Evolutionary conservation across 371 early-diverging fungal species (phyloP).

Genomic region (Mucor circinelloides): DNA sequence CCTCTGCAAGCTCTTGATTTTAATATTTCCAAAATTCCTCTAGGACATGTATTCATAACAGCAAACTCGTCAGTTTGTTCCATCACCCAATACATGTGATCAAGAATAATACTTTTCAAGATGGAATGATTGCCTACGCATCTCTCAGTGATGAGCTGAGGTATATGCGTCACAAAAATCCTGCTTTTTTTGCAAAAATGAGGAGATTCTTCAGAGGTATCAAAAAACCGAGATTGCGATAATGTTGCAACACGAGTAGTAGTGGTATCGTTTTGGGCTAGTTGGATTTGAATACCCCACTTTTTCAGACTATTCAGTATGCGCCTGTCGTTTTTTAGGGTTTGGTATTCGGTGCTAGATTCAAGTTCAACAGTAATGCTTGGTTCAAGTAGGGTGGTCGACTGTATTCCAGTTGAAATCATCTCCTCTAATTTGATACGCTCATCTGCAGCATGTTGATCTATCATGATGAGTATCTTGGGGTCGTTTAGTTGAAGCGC

Average conservation of each 20-base stretch:
- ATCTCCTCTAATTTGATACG: slow-evolving; percentile 67
- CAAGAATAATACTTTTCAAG: slow-evolving; percentile 53
- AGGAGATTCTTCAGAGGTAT: slow-evolving; percentile 16
- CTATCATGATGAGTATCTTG: slow-evolving; percentile 59
- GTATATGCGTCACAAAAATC: slow-evolving; percentile 33
- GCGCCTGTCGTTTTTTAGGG: slow-evolving; percentile 17
- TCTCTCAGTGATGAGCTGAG: slow-evolving; percentile 63
- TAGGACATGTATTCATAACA: slow-evolving; percentile 56
- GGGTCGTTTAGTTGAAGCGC: slow-evolving; percentile 32
- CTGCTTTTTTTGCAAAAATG: slow-evolving; percentile 17
- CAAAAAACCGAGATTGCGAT: slow-evolving; percentile 37
- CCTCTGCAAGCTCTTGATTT: slow-evolving; percentile 80
- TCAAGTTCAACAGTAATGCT: slow-evolving; percentile 49
- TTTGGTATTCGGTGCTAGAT: slow-evolving; percentile 32
- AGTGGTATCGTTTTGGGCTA: neutral
- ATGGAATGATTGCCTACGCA: slow-evolving; percentile 58
- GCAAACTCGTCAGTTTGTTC: slow-evolving; percentile 19
- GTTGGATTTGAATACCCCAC: slow-evolving; percentile 64
- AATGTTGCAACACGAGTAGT: neutral
- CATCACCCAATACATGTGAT: slow-evolving; percentile 46
- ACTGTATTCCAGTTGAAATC: slow-evolving; percentile 28
- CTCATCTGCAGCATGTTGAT: slow-evolving; percentile 91
- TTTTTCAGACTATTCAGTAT: slow-evolving; percentile 37
- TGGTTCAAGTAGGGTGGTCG: slow-evolving; percentile 46
- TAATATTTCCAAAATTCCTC: slow-evolving; percentile 65